Conservation (phyloP, 2,329 filamentous ascomycete genomes). For the Sodiomyces alkalinus region DNA sequence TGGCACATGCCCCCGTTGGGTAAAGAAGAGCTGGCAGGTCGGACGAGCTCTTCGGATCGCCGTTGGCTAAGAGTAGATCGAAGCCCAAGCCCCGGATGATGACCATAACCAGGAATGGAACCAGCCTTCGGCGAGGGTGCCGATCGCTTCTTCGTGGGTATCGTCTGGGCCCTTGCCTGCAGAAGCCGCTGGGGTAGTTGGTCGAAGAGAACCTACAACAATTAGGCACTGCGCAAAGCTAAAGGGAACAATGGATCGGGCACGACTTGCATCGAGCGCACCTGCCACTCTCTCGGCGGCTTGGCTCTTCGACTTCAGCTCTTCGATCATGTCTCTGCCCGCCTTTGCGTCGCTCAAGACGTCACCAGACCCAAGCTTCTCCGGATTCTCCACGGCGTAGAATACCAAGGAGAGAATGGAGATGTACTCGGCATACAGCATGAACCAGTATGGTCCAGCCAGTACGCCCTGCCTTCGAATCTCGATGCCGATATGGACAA, state of each 20-base stretch:
- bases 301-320: conserved; percentile 68
- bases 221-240: too few relatives aligned
- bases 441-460: conserved; percentile 78
- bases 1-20: conserved; percentile 9
- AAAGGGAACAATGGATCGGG: background rate
- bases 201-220: conserved; percentile 63
- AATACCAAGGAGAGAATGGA: conserved; percentile 67
- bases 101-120: conserved; percentile 13
- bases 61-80: conserved; percentile 17
- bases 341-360: conserved; percentile 74
- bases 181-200: conserved; percentile 62
- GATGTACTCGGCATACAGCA: conserved; percentile 72
- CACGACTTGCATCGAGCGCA: conserved; percentile 53
- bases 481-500: conserved; percentile 65
- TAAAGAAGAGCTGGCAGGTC: conserved; percentile 13
- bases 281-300: conserved; percentile 76
- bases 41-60: conserved; percentile 18
- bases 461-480: conserved; percentile 61
- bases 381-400: conserved; percentile 66
- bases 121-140: conserved; percentile 28
- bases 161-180: conserved; percentile 23
- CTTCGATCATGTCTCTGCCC: conserved; percentile 68
- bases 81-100: conserved; percentile 15
- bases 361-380: conserved; percentile 59
- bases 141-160: conserved; percentile 39